Evolutionary conservation across 208 protist genomes (phyloP), one percentile per base, ranked within the genome.

Genomic region (Phytomonas sp.): DNA sequence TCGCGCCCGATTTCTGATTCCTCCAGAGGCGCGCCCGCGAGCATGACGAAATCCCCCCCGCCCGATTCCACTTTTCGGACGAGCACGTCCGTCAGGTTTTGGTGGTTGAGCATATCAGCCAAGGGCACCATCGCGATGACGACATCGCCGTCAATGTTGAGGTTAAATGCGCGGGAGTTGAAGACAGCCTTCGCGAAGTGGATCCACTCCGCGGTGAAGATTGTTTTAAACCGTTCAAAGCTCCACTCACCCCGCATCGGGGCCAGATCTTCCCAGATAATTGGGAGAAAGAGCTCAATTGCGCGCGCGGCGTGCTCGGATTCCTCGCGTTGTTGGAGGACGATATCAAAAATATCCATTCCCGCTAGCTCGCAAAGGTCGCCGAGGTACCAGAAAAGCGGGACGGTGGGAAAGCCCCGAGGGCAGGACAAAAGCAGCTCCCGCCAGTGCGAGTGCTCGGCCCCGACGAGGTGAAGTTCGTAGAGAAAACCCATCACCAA

Each of bases 81-180:
- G n/a, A 94, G 76, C 34, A 94, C 87, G 70, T 96, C 84, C 29
- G 83, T 80, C 65, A 67, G 77, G 66, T 92, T 93, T 45, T 70
- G 52, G 78, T 97, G 93, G 72, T 97, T 97, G 37, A 97, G 85
- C 89, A 95, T 95, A 72, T 97, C 93, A 2, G 93, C 93, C 32
- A 83, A 31, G 0, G 90, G 93, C 36, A 94, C 86, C 29, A 97
- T 75, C 11, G 87, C 77, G 60, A 95, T 73, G 6, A 87, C 79
- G 0, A 86, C 77, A 29, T 66, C 40, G 23, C 83, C 86, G 65
- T 97, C 91, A 1, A 95, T 70, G 75, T 93, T 91, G 16, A 97
- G 79, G 69, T 90, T 87, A 79, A 97, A 97, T 49, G 89, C 90
- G 65, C 93, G 84, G 26, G 88, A 94, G 71, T 97, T 89, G 77